Conservation (phyloP, 352 stramenopile genomes). For the Globisporangium cederbergense region DNA sequence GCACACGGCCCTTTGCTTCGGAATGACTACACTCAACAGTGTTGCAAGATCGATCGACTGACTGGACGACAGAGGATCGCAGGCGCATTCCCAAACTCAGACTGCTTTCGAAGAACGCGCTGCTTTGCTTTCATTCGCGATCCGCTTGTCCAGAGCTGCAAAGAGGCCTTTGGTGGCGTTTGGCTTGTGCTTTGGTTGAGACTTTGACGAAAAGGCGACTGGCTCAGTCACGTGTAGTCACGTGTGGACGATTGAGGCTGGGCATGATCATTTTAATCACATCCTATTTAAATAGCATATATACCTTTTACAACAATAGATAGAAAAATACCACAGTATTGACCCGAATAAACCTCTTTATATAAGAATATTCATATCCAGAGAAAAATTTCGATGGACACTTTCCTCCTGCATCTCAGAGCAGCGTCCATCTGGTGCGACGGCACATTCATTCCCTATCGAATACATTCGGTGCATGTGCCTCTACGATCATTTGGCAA, state of each 20-base stretch:
- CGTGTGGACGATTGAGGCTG: too few species aligned
- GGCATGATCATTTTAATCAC: background rate
- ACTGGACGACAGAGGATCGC: background rate
- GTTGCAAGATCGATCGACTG: background rate
- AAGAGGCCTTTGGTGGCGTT: too few species aligned
- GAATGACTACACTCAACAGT: too few species aligned
- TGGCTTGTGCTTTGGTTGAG: too few species aligned
- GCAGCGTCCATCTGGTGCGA: constrained; percentile 20
- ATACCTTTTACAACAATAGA: background rate
- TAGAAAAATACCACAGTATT: too few species aligned
- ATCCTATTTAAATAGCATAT: background rate
- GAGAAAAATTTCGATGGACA: background rate
- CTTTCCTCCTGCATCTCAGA: constrained; percentile 24
- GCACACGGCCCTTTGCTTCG: too few species aligned
- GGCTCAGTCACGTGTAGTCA: background rate
- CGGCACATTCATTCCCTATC: constrained; percentile 27
- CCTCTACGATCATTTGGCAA: constrained; percentile 11
- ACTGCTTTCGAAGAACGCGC: background rate
- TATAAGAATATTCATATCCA: background rate
- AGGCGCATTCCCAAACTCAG: background rate
- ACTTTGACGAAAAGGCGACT: background rate
- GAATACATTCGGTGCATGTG: constrained; percentile 5
- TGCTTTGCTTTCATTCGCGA: too few species aligned
- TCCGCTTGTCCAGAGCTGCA: too few species aligned
- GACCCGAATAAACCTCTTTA: background rate